Percentiles rank a stretch among this genome's conserved stretches.
These are phyloP conservation scores for Fusarium nelsonii DNA, from an alignment of 2,329 filamentous ascomycete genomes.

Conservation along the genomic window DNA sequence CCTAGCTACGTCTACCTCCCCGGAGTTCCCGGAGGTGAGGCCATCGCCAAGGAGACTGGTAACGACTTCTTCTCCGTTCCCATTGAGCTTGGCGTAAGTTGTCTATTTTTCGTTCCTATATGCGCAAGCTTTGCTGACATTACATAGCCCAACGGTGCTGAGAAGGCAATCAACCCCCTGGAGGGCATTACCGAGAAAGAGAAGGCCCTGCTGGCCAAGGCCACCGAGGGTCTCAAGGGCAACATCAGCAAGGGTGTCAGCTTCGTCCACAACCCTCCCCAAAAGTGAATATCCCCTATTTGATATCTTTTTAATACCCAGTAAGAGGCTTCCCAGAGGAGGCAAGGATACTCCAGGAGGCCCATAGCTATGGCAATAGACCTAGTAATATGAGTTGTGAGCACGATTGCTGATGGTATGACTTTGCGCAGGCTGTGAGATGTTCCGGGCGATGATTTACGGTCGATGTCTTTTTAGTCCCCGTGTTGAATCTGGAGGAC, in stretches of 20 bases:
- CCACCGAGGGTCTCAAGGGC: slow-evolving; percentile 82
- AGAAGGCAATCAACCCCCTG: slow-evolving; percentile 87
- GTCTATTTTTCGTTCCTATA: slow-evolving; percentile 6
- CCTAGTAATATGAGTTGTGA: slow-evolving; percentile 54
- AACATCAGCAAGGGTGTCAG: slow-evolving; percentile 95
- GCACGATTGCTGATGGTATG: slow-evolving; percentile 54
- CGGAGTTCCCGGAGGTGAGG: slow-evolving; percentile 88
- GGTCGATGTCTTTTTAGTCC: slow-evolving; percentile 35
- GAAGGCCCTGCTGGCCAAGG: slow-evolving; percentile 84
- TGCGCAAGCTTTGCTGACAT: slow-evolving; percentile 48
- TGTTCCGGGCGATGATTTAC: slow-evolving; percentile 40
- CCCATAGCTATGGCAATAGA: slow-evolving; percentile 53
- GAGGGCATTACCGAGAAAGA: slow-evolving; percentile 84
- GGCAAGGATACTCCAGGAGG: slow-evolving; percentile 45
- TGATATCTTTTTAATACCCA: slow-evolving; percentile 42
- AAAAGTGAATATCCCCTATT: slow-evolving; percentile 75
- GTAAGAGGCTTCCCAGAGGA: slow-evolving; percentile 48
- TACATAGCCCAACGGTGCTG: slow-evolving; percentile 79
- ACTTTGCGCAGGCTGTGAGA: slow-evolving; percentile 55
- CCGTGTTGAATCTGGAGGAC: slow-evolving; percentile 27
- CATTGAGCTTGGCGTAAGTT: slow-evolving; percentile 91
- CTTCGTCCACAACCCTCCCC: slow-evolving; percentile 87
- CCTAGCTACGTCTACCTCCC: slow-evolving; percentile 96
- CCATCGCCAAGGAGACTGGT: slow-evolving; percentile 84
- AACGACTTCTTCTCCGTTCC: slow-evolving; percentile 96